Percentiles rank a stretch among this genome's conserved stretches.
Evolutionary conservation across 345 rosid genomes (phyloP).

Genomic region (Streptanthus diversifolius): DNA sequence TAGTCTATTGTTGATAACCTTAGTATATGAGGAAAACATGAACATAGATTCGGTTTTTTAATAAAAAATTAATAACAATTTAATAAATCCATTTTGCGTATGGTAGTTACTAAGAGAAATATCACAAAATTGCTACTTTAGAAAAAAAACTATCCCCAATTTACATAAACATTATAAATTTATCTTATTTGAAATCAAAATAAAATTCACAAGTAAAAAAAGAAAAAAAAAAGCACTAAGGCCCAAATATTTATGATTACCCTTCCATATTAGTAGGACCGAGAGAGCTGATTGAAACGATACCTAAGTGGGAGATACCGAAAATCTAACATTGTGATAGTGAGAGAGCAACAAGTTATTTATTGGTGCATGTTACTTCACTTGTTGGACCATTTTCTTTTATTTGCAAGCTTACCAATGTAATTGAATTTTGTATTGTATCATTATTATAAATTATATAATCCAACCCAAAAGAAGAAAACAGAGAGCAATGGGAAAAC

Average conservation of each 20-base stretch:
- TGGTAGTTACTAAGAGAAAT: not conserved
- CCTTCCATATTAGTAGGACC: not conserved
- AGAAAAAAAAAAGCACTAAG: too few species aligned
- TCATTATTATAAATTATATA: not conserved
- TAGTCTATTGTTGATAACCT: not conserved
- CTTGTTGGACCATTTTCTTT: conserved; percentile 22
- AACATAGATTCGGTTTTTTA: not conserved
- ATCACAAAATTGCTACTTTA: not conserved
- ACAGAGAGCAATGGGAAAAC: not conserved
- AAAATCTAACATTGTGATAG: conserved; percentile 12
- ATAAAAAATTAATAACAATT: too few species aligned
- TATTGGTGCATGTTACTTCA: conserved; percentile 27
- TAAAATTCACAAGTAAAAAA: not conserved
- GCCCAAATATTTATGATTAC: not conserved
- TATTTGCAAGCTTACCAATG: conserved; percentile 6
- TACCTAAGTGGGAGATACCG: conserved; percentile 19
- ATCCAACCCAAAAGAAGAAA: conserved; percentile 2
- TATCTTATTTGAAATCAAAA: not conserved
- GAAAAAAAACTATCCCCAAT: not conserved
- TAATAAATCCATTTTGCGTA: not conserved
- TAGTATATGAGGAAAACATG: not conserved
- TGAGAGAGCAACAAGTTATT: conserved; percentile 15
- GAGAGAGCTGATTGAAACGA: conserved; percentile 24
- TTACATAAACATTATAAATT: not conserved
- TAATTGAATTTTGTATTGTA: not conserved